phyloP scores from a whole-genome alignment of 495 filamentous ascomycete genomes.

The Penicillium ochrochloron region DNA sequence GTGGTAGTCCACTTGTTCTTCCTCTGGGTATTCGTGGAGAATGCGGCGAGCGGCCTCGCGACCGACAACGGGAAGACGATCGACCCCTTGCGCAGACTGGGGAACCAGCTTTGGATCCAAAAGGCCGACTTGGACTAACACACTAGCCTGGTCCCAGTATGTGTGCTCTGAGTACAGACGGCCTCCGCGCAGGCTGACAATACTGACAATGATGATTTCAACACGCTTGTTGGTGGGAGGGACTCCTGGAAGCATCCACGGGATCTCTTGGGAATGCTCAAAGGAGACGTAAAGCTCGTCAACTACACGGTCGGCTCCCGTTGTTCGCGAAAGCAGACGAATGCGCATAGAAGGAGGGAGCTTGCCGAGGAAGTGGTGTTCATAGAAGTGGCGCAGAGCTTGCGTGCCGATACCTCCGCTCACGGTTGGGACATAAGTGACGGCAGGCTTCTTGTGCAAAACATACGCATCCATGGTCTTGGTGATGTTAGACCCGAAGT shows the following conservation, averaged over 20 bases:
- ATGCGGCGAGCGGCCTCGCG: slow-evolving; percentile 69
- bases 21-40: slow-evolving; percentile 58
- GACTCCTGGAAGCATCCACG: slow-evolving; percentile 82
- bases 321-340: slow-evolving; percentile 72
- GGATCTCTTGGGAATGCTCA: slow-evolving; percentile 71
- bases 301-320: slow-evolving; percentile 63
- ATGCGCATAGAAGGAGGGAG: slow-evolving; percentile 70
- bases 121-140: slow-evolving; percentile 76
- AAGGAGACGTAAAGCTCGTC: slow-evolving; percentile 65
- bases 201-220: slow-evolving; percentile 72
- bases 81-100: slow-evolving; percentile 50
- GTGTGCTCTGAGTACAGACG: slow-evolving; percentile 82
- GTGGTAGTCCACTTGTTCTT: slow-evolving; percentile 46
- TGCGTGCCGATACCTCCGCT: slow-evolving; percentile 76
- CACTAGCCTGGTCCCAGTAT: slow-evolving; percentile 86
- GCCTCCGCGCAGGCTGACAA: slow-evolving; percentile 75
- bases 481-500: slow-evolving; percentile 47
- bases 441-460: slow-evolving; percentile 52
- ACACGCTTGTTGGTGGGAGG: slow-evolving; percentile 70
- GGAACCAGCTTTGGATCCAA: slow-evolving; percentile 66
- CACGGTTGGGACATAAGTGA: slow-evolving; percentile 61
- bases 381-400: slow-evolving; percentile 73
- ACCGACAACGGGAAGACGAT: slow-evolving; percentile 72
- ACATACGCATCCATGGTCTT: slow-evolving; percentile 60
- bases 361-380: slow-evolving; percentile 70